Base-by-base conservation (phyloP, 257 asterid genomes). In the Capsicum pubescens region DNA sequence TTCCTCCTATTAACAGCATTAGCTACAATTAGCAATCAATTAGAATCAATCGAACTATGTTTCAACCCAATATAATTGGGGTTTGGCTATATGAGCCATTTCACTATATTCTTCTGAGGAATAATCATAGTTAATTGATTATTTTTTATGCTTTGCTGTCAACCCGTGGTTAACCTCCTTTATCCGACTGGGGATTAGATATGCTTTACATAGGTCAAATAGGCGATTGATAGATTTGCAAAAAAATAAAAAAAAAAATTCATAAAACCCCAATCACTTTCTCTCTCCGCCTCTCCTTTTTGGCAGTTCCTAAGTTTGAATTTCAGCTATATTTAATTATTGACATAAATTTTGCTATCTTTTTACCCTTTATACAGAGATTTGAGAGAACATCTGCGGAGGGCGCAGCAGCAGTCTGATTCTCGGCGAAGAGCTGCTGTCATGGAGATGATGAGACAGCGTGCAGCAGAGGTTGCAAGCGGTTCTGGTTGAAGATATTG, bases 361-460 rank as follows among this genome's bases (percentile, higher is more conserved):
- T 44, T 81, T 21, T 81, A 19, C 32, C 44, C 48, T 55, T 83
- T 32, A 80, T 88, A 80, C 94, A 95, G 99, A 84, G 99, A 95
- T 88, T 85, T 95, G 92, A 94, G 84, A 84, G 97, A 89, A 48
- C 99, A 95, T 87, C 58, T 93, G 85, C 92, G 92, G 85, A 89
- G 97, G 92, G 86, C 90, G 84, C 98, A 94, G 81, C 99, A 95
- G 84, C 99, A 95, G 89, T 90, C 99, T 6, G 99, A 95, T 87
- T 95, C 98, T 54, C 91, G 99, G 66, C 90, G 99, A 66, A 93
- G 99, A 88, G 99, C 99, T 87, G 99, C 98, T 84, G 98, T 95
- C 48, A 95, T 86, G 89, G 98, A 94, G 88, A 95, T 95, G 98
- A 95, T 93, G 99, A 92, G 98, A 88, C 97, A 95, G 86, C 97